A percentile compares a stretch with the other conserved stretches of the same genome.
These are phyloP conservation scores for Zymoseptoria crescenta DNA, from an alignment of 2,329 filamentous ascomycete species.

Conservation along the genomic window DNA sequence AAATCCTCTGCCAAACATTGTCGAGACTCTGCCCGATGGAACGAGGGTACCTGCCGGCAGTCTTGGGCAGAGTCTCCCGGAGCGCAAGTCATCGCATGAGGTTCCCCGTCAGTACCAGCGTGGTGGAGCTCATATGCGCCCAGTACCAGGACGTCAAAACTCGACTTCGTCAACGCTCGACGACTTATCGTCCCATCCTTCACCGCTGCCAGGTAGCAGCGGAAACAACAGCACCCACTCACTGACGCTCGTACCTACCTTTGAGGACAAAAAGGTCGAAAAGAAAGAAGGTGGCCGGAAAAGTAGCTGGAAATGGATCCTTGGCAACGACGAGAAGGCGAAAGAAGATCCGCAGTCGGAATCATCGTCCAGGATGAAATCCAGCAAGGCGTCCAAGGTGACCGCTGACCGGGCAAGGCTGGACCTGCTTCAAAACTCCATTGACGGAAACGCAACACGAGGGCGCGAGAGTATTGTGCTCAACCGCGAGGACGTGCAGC, in stretches of 20 bases:
- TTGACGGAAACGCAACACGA: slow-evolving; percentile 51
- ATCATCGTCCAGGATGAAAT: slow-evolving; percentile 30
- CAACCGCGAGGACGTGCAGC: slow-evolving; percentile 66
- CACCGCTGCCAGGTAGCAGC: slow-evolving; percentile 58
- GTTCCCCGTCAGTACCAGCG: slow-evolving; percentile 25
- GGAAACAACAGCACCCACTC: slow-evolving; percentile 62
- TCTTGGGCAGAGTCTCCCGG: slow-evolving; percentile 34
- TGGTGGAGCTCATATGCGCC: slow-evolving; percentile 28
- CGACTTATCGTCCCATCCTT: slow-evolving; percentile 58
- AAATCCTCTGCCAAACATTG: slow-evolving; percentile 48
- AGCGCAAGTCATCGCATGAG: slow-evolving; percentile 42
- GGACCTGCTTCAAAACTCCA: slow-evolving; percentile 79
- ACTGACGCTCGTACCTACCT: slow-evolving; percentile 71
- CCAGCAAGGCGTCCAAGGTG: slow-evolving; percentile 57
- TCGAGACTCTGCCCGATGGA: slow-evolving; percentile 50
- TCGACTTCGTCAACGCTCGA: slow-evolving; percentile 44
- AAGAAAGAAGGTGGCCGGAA: slow-evolving; percentile 62
- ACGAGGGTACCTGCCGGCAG: slow-evolving; percentile 23
- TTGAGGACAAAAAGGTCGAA: slow-evolving; percentile 63
- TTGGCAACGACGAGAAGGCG: slow-evolving; percentile 58
- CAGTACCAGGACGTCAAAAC: slow-evolving; percentile 27
- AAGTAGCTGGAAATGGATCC: slow-evolving; percentile 79
- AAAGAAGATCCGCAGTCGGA: slow-evolving; percentile 24
- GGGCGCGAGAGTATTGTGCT: slow-evolving; percentile 77
- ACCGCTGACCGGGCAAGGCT: slow-evolving; percentile 64